Percentiles rank a stretch among this genome's conserved stretches.
phyloP scores from a whole-genome alignment of 768 basidiomycete species.

The Plicaturopsis crispa region DNA sequence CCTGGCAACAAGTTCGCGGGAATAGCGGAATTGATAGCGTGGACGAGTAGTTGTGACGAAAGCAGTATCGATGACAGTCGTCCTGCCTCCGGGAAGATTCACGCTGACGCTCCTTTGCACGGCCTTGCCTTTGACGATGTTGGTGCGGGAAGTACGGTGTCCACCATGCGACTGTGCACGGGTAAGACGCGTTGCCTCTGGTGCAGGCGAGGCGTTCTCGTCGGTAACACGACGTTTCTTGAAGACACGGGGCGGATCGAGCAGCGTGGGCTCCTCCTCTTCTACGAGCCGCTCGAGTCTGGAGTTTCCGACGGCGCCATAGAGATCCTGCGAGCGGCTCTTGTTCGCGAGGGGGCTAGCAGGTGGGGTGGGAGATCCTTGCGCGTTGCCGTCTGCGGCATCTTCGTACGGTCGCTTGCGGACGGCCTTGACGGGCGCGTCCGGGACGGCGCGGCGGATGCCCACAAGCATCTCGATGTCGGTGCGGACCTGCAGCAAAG shows the following conservation, averaged over 20 bases:
- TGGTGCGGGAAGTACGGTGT: neutral
- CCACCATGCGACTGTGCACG: neutral
- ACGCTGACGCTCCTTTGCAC: neutral
- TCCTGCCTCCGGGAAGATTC: neutral
- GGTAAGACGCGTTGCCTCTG: neutral
- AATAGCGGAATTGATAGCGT: neutral
- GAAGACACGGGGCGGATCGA: neutral
- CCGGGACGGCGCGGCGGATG: slow-evolving; percentile 31
- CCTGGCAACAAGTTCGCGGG: neutral
- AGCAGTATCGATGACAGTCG: neutral
- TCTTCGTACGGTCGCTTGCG: slow-evolving; percentile 15
- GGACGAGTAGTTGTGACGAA: neutral
- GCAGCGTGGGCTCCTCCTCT: slow-evolving; percentile 13
- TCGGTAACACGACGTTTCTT: neutral
- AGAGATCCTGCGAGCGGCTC: slow-evolving; percentile 6
- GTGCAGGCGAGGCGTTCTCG: neutral
- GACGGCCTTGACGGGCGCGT: slow-evolving; percentile 15
- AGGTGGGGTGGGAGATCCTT: slow-evolving; percentile 4
- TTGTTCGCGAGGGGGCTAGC: slow-evolving; percentile 20
- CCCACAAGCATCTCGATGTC: slow-evolving; percentile 59
- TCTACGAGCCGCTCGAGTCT: slow-evolving; percentile 18
- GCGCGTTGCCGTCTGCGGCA: slow-evolving; percentile 16
- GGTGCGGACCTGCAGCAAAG: slow-evolving; percentile 38
- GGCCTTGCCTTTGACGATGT: neutral
- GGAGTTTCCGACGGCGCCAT: neutral